A percentile compares a stretch with the other conserved stretches of the same genome.
phyloP scores from a whole-genome alignment of 2,329 filamentous ascomycete genomes.

The Hypoxylon sp. region DNA sequence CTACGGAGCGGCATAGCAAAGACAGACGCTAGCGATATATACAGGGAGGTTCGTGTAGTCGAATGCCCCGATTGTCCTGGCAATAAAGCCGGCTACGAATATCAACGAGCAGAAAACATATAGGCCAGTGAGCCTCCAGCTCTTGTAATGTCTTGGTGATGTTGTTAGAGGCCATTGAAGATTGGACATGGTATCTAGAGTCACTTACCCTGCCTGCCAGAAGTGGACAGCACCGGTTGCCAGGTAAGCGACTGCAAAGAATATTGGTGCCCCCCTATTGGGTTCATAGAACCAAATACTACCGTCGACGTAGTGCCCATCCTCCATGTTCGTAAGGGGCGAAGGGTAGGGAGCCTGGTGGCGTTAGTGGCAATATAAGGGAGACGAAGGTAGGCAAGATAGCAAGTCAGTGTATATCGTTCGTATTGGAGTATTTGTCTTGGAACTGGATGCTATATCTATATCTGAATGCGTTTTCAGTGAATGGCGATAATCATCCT shows the following conservation, averaged over 20 bases:
- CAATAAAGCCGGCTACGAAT: conserved; percentile 67
- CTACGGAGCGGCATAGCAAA: conserved; percentile 54
- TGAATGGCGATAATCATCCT: not conserved
- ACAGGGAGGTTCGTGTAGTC: conserved; percentile 57
- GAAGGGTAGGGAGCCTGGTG: not conserved
- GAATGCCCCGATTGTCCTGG: conserved; percentile 61
- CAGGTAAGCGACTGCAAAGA: conserved; percentile 59
- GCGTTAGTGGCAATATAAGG: not conserved
- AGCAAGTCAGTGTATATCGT: not conserved
- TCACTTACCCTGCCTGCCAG: conserved; percentile 61
- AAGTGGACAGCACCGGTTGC: conserved; percentile 54
- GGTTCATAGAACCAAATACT: conserved; percentile 62
- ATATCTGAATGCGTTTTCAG: not conserved
- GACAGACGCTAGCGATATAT: conserved; percentile 57
- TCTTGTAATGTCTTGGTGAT: conserved; percentile 62
- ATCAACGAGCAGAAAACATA: conserved; percentile 66
- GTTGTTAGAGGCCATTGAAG: conserved; percentile 3
- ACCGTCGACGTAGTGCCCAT: conserved; percentile 54
- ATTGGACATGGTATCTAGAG: not conserved
- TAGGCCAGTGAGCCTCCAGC: conserved; percentile 66
- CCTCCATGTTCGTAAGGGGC: conserved; percentile 42
- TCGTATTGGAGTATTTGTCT: not conserved
- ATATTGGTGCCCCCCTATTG: conserved; percentile 61
- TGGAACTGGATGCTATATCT: not conserved
- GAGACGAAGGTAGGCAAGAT: conserved; percentile 1